phyloP scores from a whole-genome alignment of 1,139 yeast genomes.

The Magnusiomyces clavatus region DNA sequence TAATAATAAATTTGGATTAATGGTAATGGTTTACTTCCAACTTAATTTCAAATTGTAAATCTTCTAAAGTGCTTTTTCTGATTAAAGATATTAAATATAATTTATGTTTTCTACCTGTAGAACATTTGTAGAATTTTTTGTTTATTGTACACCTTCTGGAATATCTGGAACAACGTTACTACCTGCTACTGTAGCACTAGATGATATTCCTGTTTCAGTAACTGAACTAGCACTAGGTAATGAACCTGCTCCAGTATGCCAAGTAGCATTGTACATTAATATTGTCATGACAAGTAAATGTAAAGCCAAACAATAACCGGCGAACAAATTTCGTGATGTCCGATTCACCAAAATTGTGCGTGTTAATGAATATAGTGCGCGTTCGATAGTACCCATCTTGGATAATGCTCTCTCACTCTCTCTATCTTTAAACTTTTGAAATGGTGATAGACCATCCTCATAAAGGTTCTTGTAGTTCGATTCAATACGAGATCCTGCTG shows the following conservation, averaged over 20 bases:
- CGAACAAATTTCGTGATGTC: slow-evolving; percentile 62
- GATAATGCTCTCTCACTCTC: slow-evolving; percentile 74
- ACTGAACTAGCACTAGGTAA: background rate
- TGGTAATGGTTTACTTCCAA: too few relatives aligned
- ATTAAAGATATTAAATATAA: too few relatives aligned
- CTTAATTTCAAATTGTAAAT: too few relatives aligned
- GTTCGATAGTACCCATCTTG: slow-evolving; percentile 66
- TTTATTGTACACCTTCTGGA: too few relatives aligned
- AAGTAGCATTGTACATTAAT: slow-evolving; percentile 45
- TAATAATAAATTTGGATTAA: too few relatives aligned
- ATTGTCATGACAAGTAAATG: slow-evolving; percentile 68
- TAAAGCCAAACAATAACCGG: slow-evolving; percentile 64
- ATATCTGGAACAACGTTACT: too few relatives aligned
- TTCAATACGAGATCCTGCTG: slow-evolving; percentile 37
- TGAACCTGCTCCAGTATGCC: slow-evolving; percentile 26
- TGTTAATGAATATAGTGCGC: slow-evolving; percentile 68
- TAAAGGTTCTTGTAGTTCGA: slow-evolving; percentile 57
- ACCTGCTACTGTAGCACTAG: too few relatives aligned
- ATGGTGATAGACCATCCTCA: slow-evolving; percentile 76
- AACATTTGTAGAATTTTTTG: too few relatives aligned
- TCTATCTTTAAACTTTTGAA: slow-evolving; percentile 69
- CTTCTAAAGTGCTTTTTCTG: too few relatives aligned
- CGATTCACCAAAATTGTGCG: slow-evolving; percentile 68
- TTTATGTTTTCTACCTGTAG: too few relatives aligned
- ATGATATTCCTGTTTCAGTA: too few relatives aligned